A percentile compares a stretch with the other conserved stretches of the same genome.
These are phyloP conservation scores for Phialophora tarda DNA, from an alignment of 2,329 filamentous ascomycete genomes.

Conservation along the genomic window DNA sequence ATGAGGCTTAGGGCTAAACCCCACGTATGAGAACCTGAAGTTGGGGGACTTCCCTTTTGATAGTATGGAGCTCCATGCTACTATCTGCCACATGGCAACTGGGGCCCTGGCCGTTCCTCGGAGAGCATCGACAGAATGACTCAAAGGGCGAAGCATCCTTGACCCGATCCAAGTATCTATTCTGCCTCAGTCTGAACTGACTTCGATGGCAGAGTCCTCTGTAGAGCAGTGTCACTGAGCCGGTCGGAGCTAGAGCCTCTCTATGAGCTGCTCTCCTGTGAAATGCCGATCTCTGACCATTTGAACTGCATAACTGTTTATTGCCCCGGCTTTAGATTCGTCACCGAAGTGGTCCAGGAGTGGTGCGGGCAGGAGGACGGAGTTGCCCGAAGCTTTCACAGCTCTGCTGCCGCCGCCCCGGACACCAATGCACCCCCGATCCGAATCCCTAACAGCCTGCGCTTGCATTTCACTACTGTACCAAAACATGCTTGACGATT, in stretches of 20 bases:
- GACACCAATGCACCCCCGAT: not conserved
- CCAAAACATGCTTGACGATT: not conserved
- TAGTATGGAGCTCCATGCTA: not conserved
- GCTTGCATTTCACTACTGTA: not conserved
- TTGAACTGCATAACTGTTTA: not conserved
- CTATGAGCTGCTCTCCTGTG: not conserved
- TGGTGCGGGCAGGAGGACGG: not conserved
- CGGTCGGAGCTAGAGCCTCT: not conserved
- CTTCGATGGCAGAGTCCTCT: not conserved
- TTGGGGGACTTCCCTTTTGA: not conserved
- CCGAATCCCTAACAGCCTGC: not conserved
- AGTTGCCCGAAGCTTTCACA: not conserved
- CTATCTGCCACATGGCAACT: slow-evolving; percentile 6
- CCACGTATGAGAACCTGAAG: slow-evolving; percentile 3
- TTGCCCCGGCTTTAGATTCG: not conserved
- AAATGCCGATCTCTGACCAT: not conserved
- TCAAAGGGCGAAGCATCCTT: not conserved
- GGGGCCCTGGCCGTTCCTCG: not conserved
- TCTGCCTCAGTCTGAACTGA: not conserved
- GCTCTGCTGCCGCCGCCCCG: not conserved
- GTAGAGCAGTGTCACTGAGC: not conserved
- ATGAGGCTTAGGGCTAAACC: slow-evolving; percentile 19
- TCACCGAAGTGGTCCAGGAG: not conserved
- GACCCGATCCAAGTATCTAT: not conserved
- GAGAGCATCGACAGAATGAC: not conserved